Conservation (phyloP, 2,329 filamentous ascomycete genomes). For the Metarhizium album region DNA sequence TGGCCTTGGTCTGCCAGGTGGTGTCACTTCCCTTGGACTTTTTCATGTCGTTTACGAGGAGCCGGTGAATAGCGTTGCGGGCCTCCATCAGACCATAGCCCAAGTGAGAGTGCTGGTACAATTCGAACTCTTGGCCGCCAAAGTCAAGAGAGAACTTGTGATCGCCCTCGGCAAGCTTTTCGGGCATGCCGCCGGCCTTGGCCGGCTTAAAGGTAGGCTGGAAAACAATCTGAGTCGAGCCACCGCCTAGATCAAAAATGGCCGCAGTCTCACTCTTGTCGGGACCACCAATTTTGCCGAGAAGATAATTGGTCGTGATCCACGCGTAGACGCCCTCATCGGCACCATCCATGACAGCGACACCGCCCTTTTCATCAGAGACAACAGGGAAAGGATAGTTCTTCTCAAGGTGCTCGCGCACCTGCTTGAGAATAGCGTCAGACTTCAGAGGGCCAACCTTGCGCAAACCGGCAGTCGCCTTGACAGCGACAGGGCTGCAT, state of each 20-base stretch:
- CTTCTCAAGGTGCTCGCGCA: constrained; percentile 73
- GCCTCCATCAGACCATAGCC: constrained; percentile 96
- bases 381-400: constrained; percentile 93
- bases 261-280: constrained; percentile 87
- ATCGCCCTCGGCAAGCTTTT: constrained; percentile 76
- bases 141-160: constrained; percentile 93
- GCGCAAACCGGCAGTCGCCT: constrained; percentile 89
- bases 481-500: constrained; percentile 95
- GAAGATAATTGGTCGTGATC: constrained; percentile 98
- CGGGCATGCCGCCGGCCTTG: constrained; percentile 67
- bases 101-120: constrained; percentile 97
- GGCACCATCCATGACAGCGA: constrained; percentile 94
- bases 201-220: constrained; percentile 81
- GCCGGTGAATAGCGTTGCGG: constrained; percentile 71
- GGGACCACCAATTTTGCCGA: constrained; percentile 91
- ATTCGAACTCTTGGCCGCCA: constrained; percentile 77
- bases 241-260: constrained; percentile 90
- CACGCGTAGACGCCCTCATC: constrained; percentile 97
- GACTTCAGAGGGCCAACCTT: constrained; percentile 75
- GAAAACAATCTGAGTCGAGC: constrained; percentile 97
- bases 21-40: constrained; percentile 48
- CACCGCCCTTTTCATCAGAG: constrained; percentile 70
- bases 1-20: constrained; percentile 58
- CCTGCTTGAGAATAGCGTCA: constrained; percentile 73
- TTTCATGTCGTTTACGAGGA: constrained; percentile 62